phyloP scores from a whole-genome alignment of 2,329 filamentous ascomycete species.

The Tolypocladium nubicola region DNA sequence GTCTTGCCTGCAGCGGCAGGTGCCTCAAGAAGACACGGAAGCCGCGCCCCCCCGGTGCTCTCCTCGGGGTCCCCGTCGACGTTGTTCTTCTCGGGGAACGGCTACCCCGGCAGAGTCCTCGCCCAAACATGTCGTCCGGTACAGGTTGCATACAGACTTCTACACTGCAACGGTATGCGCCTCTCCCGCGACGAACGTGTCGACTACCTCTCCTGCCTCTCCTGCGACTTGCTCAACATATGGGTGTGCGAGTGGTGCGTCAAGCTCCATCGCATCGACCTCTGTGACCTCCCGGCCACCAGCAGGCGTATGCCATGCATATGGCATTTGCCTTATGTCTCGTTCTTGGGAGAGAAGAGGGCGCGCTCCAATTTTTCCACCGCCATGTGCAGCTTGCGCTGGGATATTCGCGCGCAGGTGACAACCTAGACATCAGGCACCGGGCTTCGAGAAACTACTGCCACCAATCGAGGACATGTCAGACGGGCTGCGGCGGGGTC shows the following conservation, averaged over 20 bases:
- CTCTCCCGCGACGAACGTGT: not conserved
- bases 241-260: slow-evolving; percentile 7
- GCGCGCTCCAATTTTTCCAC: not conserved
- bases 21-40: not conserved
- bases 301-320: not conserved
- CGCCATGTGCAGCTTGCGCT: slow-evolving; percentile 6
- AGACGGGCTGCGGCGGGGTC: not conserved
- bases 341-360: too few relatives aligned
- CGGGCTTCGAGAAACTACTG: not conserved
- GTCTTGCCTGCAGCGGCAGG: not conserved
- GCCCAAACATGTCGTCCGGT: not conserved
- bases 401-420: slow-evolving; percentile 5
- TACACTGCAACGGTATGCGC: not conserved
- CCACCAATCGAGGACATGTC: not conserved
- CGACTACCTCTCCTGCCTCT: slow-evolving; percentile 2
- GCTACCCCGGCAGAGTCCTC: not conserved
- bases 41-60: too few relatives aligned
- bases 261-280: not conserved
- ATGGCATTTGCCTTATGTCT: not conserved
- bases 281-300: not conserved
- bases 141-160: not conserved
- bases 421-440: not conserved
- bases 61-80: not conserved
- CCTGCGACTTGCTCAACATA: slow-evolving; percentile 2
- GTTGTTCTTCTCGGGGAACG: not conserved